Conservation (phyloP, 345 rosid species). For the Salix udensis region DNA sequence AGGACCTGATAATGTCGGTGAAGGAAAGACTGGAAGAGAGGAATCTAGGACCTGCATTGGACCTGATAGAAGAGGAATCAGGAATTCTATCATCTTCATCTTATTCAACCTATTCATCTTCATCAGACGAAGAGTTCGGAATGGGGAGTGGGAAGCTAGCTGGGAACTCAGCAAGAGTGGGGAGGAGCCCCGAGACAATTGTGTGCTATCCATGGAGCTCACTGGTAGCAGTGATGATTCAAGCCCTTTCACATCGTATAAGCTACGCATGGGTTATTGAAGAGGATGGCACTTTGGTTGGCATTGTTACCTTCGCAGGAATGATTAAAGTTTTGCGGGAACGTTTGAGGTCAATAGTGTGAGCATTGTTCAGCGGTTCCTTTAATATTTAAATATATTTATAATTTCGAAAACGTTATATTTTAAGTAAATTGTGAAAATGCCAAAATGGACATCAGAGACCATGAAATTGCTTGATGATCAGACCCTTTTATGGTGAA, state of each 20-base stretch:
- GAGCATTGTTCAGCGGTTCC: neutral
- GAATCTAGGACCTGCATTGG: constrained; percentile 32
- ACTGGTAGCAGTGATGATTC: constrained; percentile 60
- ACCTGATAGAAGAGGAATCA: constrained; percentile 44
- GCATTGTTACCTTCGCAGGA: constrained; percentile 49
- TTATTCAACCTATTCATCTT: constrained; percentile 25
- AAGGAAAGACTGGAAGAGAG: constrained; percentile 44
- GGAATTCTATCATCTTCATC: constrained; percentile 23
- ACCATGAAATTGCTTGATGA: neutral
- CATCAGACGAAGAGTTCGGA: constrained; percentile 49
- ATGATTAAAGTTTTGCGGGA: constrained; percentile 50
- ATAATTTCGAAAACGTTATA: neutral
- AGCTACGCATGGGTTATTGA: constrained; percentile 57
- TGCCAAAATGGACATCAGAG: neutral
- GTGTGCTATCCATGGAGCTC: constrained; percentile 59
- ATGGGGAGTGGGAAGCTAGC: constrained; percentile 21
- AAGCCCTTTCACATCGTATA: constrained; percentile 54
- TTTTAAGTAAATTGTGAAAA: neutral
- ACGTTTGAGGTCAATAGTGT: constrained; percentile 25
- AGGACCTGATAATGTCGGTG: constrained; percentile 40
- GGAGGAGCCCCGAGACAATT: constrained; percentile 37
- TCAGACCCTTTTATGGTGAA: neutral
- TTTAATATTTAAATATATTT: neutral
- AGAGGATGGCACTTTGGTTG: constrained; percentile 40
- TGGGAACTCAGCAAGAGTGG: constrained; percentile 28